Evolutionary conservation across 208 protist species (phyloP).

Genomic region (Leishmania guyanensis): DNA sequence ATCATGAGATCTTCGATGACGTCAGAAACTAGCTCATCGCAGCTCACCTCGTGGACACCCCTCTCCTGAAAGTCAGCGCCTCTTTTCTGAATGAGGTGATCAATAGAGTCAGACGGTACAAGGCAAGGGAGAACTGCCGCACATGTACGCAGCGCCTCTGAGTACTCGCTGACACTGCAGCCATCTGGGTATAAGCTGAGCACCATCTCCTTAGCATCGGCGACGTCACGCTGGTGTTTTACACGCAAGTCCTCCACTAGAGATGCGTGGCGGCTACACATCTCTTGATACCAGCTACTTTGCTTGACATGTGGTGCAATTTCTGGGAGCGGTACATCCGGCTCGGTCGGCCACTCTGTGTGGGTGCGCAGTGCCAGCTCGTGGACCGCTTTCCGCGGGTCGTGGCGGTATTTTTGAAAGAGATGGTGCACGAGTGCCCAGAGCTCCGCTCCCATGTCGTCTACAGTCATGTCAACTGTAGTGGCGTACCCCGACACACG

Average conservation of each 20-base stretch:
- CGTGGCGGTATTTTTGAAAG: slow-evolving; percentile 39
- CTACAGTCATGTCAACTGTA: slow-evolving; percentile 8
- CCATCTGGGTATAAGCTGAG: slow-evolving; percentile 68
- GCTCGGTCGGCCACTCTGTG: slow-evolving; percentile 8
- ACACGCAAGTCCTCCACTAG: slow-evolving; percentile 30
- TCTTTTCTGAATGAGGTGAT: slow-evolving; percentile 35
- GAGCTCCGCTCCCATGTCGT: slow-evolving; percentile 70
- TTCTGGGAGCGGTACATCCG: neutral
- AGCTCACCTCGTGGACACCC: slow-evolving; percentile 31
- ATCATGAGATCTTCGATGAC: slow-evolving; percentile 59
- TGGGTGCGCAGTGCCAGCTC: slow-evolving; percentile 63
- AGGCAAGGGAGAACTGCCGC: slow-evolving; percentile 64
- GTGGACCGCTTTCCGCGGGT: slow-evolving; percentile 31
- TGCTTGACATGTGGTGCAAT: slow-evolving; percentile 19
- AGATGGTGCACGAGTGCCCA: slow-evolving; percentile 73
- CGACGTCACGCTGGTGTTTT: slow-evolving; percentile 29
- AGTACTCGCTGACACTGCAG: slow-evolving; percentile 65
- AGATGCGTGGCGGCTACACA: slow-evolving; percentile 42
- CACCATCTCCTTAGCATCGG: slow-evolving; percentile 58
- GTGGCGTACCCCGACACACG: neutral
- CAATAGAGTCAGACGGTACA: slow-evolving; percentile 40
- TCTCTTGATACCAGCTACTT: slow-evolving; percentile 57
- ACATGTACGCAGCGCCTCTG: slow-evolving; percentile 71
- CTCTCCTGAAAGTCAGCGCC: slow-evolving; percentile 29
- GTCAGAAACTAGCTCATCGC: slow-evolving; percentile 43